Evolutionary conservation across 2,329 filamentous ascomycete genomes (phyloP).

Genomic region (Epichloe elymi): DNA sequence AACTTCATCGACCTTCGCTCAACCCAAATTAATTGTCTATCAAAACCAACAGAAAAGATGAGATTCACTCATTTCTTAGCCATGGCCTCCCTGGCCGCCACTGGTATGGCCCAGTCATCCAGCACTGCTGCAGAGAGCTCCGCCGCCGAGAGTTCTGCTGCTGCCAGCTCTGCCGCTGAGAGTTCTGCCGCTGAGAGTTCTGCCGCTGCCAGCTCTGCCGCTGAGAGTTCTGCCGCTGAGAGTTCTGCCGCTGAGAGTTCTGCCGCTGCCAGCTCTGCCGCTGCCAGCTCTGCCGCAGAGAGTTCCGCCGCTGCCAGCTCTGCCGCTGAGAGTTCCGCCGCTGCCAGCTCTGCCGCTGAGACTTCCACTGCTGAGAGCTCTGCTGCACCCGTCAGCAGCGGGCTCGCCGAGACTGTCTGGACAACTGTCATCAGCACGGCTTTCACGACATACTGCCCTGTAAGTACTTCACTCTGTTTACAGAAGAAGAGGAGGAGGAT

Average conservation of each 20-base stretch:
- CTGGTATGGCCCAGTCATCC: slow-evolving; percentile 1
- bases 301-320: too few relatives aligned
- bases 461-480: slow-evolving; percentile 13
- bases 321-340: not conserved
- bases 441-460: slow-evolving; percentile 31
- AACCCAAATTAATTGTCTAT: not conserved
- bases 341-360: not conserved
- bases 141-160: not conserved
- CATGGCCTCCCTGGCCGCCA: slow-evolving; percentile 2
- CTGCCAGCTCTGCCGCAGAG: not conserved
- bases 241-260: not conserved
- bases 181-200: not conserved
- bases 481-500: too few relatives aligned
- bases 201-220: not conserved
- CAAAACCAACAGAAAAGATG: slow-evolving; percentile 16
- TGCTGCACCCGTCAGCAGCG: not conserved
- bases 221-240: not conserved
- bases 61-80: slow-evolving; percentile 20
- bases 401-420: slow-evolving; percentile 8
- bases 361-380: not conserved
- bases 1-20: slow-evolving; percentile 10
- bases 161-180: not conserved
- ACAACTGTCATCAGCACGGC: slow-evolving; percentile 25
- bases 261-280: not conserved
- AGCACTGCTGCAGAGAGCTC: not conserved